Conservation (phyloP, 176 grass and related monocot species). For the Miscanthus lutarioriparius region DNA sequence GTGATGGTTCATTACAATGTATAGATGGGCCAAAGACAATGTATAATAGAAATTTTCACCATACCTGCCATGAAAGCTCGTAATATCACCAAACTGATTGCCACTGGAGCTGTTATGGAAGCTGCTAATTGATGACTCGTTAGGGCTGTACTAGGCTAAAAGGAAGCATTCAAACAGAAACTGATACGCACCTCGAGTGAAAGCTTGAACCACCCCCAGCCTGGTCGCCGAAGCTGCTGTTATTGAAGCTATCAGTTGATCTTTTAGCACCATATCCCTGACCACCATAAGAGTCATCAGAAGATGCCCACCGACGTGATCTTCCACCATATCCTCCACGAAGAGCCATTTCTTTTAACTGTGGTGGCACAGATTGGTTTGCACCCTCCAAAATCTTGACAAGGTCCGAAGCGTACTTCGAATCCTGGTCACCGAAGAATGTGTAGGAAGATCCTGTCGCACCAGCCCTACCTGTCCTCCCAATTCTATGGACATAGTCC, state of each 20-base stretch:
- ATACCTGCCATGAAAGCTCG: slow-evolving; percentile 34
- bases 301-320: slow-evolving; percentile 60
- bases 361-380: slow-evolving; percentile 56
- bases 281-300: slow-evolving; percentile 54
- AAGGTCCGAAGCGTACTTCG: slow-evolving; percentile 77
- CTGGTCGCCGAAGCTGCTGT: slow-evolving; percentile 32
- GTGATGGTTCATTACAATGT: slow-evolving; percentile 21
- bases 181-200: slow-evolving; percentile 37
- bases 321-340: slow-evolving; percentile 79
- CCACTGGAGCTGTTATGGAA: slow-evolving; percentile 31
- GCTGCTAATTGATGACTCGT: slow-evolving; percentile 22
- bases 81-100: slow-evolving; percentile 27
- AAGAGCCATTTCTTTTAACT: slow-evolving; percentile 65
- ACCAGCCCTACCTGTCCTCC: slow-evolving; percentile 88
- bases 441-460: slow-evolving; percentile 82
- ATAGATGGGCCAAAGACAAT: not conserved
- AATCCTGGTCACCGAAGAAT: slow-evolving; percentile 89
- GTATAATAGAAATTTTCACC: not conserved
- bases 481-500: slow-evolving; percentile 97
- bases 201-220: slow-evolving; percentile 35
- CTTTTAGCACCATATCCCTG: slow-evolving; percentile 42
- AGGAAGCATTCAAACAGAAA: slow-evolving; percentile 30
- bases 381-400: slow-evolving; percentile 94
- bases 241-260: slow-evolving; percentile 23
- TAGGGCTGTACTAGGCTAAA: not conserved